Evolutionary conservation across 2,329 filamentous ascomycete genomes (phyloP), one percentile per base, ranked within the genome.

Genomic region (Fusarium pseudograminearum): DNA sequence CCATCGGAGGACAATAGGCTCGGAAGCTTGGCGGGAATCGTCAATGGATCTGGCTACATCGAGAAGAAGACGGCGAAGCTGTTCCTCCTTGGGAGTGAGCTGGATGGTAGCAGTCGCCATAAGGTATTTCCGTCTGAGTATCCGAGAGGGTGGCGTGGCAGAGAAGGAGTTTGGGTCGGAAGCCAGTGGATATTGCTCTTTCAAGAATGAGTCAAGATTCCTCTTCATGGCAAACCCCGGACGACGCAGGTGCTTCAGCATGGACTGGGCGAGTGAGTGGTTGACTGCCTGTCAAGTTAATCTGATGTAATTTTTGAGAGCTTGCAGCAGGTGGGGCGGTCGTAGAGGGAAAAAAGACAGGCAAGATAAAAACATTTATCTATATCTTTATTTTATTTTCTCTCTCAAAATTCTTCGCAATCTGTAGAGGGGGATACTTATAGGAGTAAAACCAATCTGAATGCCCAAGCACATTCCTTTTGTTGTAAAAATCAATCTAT

Each of bases 51-150:
- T 79, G 26, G 92, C 93, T n/a, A 94, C 92, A 76, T 97, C 93
- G 20, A 98, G 84, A 22, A 98, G 86, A 15, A 98, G 86, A n/a
- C 82, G 80, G 65, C 91, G 90, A 40, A 98, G 85, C 69, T 90
- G 90, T 41, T 85, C 81, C 80, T 98, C 95, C 57, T 89, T 85
- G 7, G 87, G 82, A 15, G 87, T 94, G 65, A 98, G 88, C 61
- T 80, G 76, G 41, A 88, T 78, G n/a, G 61, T 67, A 38, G 70
- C 52, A 33, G 57, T 66, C 48, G 63, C 56, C 73, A 76, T 76
- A 30, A 50, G 48, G 20, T 57, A 54, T 50, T 20, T 52, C 26
- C 48, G 33, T 41, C 60, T 45, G 22, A 42, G 41, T 46, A 16
- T 22, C 44, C 40, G 48, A 8, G n/a, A 36, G 48, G 58, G 40